Evolutionary conservation across 2,329 filamentous ascomycete species (phyloP).

Genomic region (Penicillium brasilianum): DNA sequence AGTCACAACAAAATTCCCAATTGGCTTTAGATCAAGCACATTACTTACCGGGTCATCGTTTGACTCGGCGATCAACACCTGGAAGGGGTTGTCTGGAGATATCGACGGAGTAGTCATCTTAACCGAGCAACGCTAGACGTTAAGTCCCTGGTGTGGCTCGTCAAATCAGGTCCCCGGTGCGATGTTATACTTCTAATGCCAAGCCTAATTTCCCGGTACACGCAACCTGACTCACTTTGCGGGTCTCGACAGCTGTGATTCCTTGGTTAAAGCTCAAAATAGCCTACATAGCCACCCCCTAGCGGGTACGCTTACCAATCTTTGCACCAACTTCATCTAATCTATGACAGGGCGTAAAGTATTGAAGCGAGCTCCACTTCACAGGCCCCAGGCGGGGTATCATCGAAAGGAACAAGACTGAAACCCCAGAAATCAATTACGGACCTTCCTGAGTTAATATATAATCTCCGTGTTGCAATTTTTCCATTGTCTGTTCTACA

Average conservation of each 20-base stretch:
- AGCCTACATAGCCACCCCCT: slow-evolving; percentile 5
- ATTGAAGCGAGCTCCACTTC: too few species aligned
- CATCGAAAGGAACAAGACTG: too few species aligned
- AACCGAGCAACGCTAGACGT: background rate
- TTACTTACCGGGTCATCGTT: slow-evolving; percentile 19
- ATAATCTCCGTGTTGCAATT: too few species aligned
- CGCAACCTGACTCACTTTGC: slow-evolving; percentile 3
- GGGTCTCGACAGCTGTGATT: background rate
- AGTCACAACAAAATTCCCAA: background rate
- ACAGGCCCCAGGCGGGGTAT: too few species aligned
- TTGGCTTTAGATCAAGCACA: background rate
- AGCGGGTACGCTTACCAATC: background rate
- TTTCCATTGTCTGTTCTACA: too few species aligned
- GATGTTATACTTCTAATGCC: slow-evolving; percentile 1
- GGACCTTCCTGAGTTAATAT: too few species aligned
- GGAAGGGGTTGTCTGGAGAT: slow-evolving; percentile 29
- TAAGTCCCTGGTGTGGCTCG: background rate
- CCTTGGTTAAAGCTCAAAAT: background rate
- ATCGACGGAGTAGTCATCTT: slow-evolving; percentile 7
- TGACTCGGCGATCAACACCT: slow-evolving; percentile 21
- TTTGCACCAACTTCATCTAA: background rate
- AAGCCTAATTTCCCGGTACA: slow-evolving; percentile 4
- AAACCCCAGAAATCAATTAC: too few species aligned
- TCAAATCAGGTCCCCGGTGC: background rate
- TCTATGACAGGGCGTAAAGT: too few species aligned